Conservation (phyloP, 208 protist species). For the Leishmania martiniquensis region DNA sequence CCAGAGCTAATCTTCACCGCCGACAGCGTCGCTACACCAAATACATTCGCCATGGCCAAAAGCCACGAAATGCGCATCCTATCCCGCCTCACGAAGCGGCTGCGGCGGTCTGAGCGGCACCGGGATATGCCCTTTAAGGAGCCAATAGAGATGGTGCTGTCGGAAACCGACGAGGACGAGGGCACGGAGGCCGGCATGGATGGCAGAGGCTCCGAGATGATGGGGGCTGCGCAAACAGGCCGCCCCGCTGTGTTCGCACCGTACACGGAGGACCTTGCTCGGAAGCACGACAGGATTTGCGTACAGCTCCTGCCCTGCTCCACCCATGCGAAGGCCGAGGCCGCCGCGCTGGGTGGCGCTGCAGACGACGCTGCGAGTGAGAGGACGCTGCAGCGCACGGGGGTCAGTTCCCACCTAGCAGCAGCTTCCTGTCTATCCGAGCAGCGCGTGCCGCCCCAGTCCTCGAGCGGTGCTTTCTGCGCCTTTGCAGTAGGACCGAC, state of each 20-base stretch:
- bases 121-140: conserved; percentile 29
- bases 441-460: conserved; percentile 22
- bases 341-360: not conserved
- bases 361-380: not conserved
- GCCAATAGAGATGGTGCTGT: conserved; percentile 28
- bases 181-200: conserved; percentile 2
- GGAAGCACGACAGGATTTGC: not conserved
- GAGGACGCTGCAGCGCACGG: not conserved
- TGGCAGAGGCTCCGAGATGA: not conserved
- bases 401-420: not conserved
- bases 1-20: conserved; percentile 44
- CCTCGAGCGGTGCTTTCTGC: conserved; percentile 14
- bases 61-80: conserved; percentile 38
- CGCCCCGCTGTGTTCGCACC: no score
- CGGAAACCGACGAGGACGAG: conserved; percentile 17
- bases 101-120: conserved; percentile 22
- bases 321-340: conserved; percentile 29
- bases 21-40: conserved; percentile 62
- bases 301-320: conserved; percentile 34
- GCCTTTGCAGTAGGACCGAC: conserved; percentile 1
- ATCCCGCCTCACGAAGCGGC: conserved; percentile 22
- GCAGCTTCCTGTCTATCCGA: not conserved
- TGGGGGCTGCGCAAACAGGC: not conserved
- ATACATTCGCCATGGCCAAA: conserved; percentile 62
- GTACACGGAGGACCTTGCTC: not conserved